Evolutionary conservation across 2,329 filamentous ascomycete species (phyloP), one percentile per base, ranked within the genome.

Genomic region (Fusarium sp.): DNA sequence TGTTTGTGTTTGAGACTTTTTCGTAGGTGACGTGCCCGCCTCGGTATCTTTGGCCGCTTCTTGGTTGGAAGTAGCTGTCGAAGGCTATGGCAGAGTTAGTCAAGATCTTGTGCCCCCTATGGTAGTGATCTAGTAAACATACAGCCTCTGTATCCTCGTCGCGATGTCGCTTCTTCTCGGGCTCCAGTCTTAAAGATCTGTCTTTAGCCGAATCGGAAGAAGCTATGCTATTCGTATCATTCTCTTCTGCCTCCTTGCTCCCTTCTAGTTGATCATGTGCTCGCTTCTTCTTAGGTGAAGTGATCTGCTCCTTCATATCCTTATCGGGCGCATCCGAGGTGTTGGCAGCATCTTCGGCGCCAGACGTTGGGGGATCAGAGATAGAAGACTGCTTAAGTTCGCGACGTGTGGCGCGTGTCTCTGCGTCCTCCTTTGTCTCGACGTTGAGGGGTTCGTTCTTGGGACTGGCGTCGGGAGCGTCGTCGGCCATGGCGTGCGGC

Each of bases 281-380:
- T 70, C 89, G 84, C 82, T 91, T 91, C 83, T 91, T 91, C 82
- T 90, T 91, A 30, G 89, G 89, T 15, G 88, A 90, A 22, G 84
- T 81, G 46, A 89, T 75, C 61, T 85, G 81, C 51, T 89, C 86
- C 75, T 81, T 85, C 59, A 77, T 60, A 43, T 81, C 78, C 55
- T 84, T 79, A 52, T 78, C 77, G 34, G 78, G 75, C n/a, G 73
- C 69, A 61, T 79, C 75, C 22, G 75, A 66, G 66, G 77, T 73
- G 56, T 80, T 77, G 49, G 77, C 75, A 40, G 82, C 80, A 57
- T 62, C 65, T 45, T 71, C 60, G 45, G 72, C 75, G 56, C 76
- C 59, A 52, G 72, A 63, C 20, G 74, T 63, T 55, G 69, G 74
- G 68, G 77, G 76, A 53, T 87, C 88, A 18, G 89, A 91, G 69